Evolutionary conservation across 345 rosid species (phyloP).

Genomic region (Arabidopsis arenosa): DNA sequence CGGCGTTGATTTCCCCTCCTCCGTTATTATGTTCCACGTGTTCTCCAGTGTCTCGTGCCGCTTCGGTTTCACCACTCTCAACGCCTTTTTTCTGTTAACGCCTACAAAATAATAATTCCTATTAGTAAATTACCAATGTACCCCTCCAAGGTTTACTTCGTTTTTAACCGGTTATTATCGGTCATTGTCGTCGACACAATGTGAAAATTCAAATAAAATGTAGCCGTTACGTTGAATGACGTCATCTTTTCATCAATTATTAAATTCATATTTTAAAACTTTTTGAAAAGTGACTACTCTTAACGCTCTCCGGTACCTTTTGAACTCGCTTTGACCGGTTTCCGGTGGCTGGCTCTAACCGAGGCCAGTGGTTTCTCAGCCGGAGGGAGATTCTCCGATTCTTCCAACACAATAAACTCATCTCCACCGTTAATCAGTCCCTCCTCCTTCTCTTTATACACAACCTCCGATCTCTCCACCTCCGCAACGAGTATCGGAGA

Average conservation of each 20-base stretch:
- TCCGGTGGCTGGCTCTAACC: conserved; percentile 33
- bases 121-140: not conserved
- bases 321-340: conserved; percentile 49
- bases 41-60: conserved; percentile 7
- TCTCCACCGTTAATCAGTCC: conserved; percentile 36
- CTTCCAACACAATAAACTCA: conserved; percentile 46
- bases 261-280: not conserved
- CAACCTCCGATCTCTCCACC: conserved; percentile 14
- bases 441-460: conserved; percentile 8
- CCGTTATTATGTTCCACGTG: conserved; percentile 20
- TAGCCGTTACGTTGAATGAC: conserved; percentile 28
- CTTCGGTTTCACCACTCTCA: conserved; percentile 40
- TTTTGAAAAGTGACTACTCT: not conserved
- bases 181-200: not conserved
- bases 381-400: conserved; percentile 45
- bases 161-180: not conserved
- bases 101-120: not conserved
- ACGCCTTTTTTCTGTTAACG: not conserved
- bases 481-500: not conserved
- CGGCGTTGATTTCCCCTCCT: conserved; percentile 58
- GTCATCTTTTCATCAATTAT: conserved; percentile 7
- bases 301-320: conserved; percentile 53
- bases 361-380: conserved; percentile 56
- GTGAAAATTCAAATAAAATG: conserved; percentile 31
- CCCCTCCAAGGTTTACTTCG: not conserved